A percentile compares a stretch with the other conserved stretches of the same genome.
phyloP scores from a whole-genome alignment of 169 alveolate genomes.

The Besnoitia besnoiti region DNA sequence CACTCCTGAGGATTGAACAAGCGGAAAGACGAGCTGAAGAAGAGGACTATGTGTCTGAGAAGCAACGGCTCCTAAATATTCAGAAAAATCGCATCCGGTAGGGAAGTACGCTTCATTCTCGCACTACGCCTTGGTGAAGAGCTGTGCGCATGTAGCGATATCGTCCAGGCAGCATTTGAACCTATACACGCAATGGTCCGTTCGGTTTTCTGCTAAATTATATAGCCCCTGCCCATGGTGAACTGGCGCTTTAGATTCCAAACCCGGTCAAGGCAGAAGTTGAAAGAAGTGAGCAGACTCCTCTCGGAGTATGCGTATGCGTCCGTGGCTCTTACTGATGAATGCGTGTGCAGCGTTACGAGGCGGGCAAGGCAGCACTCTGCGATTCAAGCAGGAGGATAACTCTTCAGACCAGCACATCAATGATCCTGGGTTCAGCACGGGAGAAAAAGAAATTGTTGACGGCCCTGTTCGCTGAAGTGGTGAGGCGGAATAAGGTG shows the following conservation, averaged over 20 bases:
- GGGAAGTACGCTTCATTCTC: background rate
- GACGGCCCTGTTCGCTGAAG: background rate
- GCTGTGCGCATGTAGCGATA: no score
- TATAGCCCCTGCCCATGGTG: background rate
- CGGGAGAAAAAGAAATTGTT: background rate
- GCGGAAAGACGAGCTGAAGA: constrained; percentile 64
- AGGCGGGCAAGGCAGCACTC: background rate
- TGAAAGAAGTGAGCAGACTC: constrained; percentile 34
- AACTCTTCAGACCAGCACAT: no score
- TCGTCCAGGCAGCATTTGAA: constrained; percentile 61
- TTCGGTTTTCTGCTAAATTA: background rate
- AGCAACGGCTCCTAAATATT: constrained; percentile 53
- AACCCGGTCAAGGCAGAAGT: constrained; percentile 50
- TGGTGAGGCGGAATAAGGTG: background rate
- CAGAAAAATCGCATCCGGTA: constrained; percentile 63
- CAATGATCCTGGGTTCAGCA: no score
- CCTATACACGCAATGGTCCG: constrained; percentile 65
- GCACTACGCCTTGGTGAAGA: background rate
- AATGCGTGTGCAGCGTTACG: background rate
- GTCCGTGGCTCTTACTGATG: background rate
- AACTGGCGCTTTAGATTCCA: constrained; percentile 32
- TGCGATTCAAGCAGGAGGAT: constrained; percentile 12
- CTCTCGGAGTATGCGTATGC: background rate
- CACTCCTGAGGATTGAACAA: constrained; percentile 50
- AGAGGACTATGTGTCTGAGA: constrained; percentile 64